Evolutionary conservation across 306 rosid species (phyloP).

Genomic region (Casuarina cunninghamiana): DNA sequence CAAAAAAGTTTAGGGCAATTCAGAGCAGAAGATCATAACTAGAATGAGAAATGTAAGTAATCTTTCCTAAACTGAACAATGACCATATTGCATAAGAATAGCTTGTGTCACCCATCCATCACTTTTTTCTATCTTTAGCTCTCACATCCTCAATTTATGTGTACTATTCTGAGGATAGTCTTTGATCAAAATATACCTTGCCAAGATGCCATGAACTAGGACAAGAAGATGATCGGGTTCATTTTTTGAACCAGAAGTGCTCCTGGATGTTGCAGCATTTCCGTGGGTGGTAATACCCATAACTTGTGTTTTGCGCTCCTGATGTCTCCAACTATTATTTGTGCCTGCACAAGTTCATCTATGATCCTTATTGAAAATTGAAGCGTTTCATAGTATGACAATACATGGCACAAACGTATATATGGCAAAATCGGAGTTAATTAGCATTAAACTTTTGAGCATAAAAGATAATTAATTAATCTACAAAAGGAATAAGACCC

Average conservation of each 20-base stretch:
- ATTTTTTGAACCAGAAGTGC: slow-evolving; percentile 35
- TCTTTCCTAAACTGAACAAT: neutral
- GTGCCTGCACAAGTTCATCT: slow-evolving; percentile 52
- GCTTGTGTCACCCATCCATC: neutral
- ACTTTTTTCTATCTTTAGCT: neutral
- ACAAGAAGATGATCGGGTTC: slow-evolving; percentile 92
- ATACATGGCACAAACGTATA: neutral
- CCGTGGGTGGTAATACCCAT: slow-evolving; percentile 60
- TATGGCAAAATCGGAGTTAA: no score
- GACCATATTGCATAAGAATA: neutral
- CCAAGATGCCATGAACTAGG: slow-evolving; percentile 94
- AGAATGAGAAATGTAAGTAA: neutral
- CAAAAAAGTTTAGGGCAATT: neutral
- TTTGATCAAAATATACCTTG: slow-evolving; percentile 58
- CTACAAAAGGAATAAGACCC: neutral
- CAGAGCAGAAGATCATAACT: neutral
- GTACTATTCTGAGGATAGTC: neutral
- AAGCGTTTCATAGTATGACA: neutral
- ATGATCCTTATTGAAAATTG: slow-evolving; percentile 15
- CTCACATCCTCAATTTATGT: neutral
- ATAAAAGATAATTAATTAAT: neutral
- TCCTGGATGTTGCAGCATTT: slow-evolving; percentile 37
- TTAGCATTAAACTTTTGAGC: neutral
- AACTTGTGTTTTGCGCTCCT: slow-evolving; percentile 53
- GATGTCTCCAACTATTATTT: slow-evolving; percentile 54